Evolutionary conservation across 768 basidiomycete genomes (phyloP), one percentile per base, ranked within the genome.

Genomic region (Calocera cornea): DNA sequence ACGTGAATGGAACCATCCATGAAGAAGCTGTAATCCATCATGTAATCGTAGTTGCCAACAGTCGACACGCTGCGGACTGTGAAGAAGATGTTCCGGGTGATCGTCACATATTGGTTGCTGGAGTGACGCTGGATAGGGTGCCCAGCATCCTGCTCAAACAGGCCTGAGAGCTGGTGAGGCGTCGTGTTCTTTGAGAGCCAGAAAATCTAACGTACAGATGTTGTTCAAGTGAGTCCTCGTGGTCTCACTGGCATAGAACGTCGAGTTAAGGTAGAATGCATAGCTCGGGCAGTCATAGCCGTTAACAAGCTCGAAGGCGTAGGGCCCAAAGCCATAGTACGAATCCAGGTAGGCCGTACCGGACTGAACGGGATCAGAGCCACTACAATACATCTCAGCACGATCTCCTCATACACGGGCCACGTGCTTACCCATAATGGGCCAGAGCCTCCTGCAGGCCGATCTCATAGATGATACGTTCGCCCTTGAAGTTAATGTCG

Each of bases 261-360:
- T 73, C 7, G 72, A 68, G 66, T 74, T 70, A 64, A 74, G 68
- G 67, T 68, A 77, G 34, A 69, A 60, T 12, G 75, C 72, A 34
- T 75, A 73, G 0, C 65, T 5, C 0, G 76, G 76, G 65, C 74
- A 74, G 67, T 77, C 76, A 66, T 72, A 76, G 0, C 74, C 75
- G 0, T 68, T 67, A n/a, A 76, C 63, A 1, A 75, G 69, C 5
- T 72, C 70, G 70, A 75, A 74, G 0, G 74, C 72, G 64, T 72
- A 75, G 1, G 73, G 70, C 0, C 73, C 74, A 33, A 75, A 74
- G n/a, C 68, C 69, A 54, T 70, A 73, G 54, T 65, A 70, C 1
- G 69, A 65, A 27, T 73, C 73, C 29, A 72, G 69, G 41, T 73
- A 73, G 0, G 65, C 64, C 2, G 68, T 72, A 0, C 70, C 69